Percentiles rank a stretch among this genome's conserved stretches.
Conservation (phyloP, 805 yeast species). For the Zygotorulaspora chibaensis region DNA sequence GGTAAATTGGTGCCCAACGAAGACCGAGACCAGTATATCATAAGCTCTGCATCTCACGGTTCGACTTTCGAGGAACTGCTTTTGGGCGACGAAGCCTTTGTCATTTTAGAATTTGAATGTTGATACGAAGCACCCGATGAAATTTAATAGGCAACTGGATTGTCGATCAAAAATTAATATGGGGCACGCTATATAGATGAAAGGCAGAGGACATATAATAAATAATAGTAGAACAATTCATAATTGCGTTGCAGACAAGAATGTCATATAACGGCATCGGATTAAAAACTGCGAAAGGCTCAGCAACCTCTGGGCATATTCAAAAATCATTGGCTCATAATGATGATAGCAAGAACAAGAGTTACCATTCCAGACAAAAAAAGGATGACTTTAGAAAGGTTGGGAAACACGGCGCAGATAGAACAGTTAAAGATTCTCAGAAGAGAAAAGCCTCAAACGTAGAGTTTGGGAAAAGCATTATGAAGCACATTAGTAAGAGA, state of each 20-base stretch:
- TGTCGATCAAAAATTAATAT: not conserved
- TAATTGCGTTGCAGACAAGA: not conserved
- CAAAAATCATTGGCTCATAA: conserved; percentile 29
- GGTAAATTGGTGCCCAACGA: conserved; percentile 31
- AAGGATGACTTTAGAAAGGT: not conserved
- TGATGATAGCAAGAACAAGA: conserved; percentile 9
- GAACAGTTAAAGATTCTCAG: not conserved
- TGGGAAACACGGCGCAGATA: conserved; percentile 2
- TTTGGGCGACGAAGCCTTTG: conserved; percentile 27
- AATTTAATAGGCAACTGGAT: not conserved
- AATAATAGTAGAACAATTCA: not conserved
- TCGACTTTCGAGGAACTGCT: conserved; percentile 13
- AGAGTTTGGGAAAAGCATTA: conserved; percentile 8
- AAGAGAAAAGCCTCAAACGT: conserved; percentile 5
- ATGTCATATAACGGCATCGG: conserved; percentile 35
- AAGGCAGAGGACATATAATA: not conserved
- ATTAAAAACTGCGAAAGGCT: conserved; percentile 32
- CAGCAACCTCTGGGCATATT: conserved; percentile 34
- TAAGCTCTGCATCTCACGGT: conserved; percentile 1
- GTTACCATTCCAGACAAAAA: conserved; percentile 10
- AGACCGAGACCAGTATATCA: conserved; percentile 14
- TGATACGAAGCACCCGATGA: conserved; percentile 9
- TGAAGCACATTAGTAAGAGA: conserved; percentile 22
- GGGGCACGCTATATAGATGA: not conserved
- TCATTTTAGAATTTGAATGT: conserved; percentile 32